Evolutionary conservation across 495 filamentous ascomycete genomes (phyloP).

Genomic region (Penicillium mononematosum): DNA sequence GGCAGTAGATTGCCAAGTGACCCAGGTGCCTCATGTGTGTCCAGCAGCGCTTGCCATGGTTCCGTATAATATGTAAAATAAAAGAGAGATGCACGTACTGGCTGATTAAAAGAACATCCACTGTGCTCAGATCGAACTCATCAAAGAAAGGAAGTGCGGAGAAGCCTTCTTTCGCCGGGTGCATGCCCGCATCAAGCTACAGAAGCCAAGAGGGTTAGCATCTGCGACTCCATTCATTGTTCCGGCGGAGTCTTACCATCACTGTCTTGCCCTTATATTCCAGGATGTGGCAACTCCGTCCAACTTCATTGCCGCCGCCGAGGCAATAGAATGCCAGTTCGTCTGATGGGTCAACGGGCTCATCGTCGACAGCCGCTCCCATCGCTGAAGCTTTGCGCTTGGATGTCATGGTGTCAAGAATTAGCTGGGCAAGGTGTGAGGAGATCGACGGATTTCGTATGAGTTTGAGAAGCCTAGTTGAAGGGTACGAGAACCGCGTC

Average conservation of each 20-base stretch:
- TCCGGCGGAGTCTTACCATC: conserved; percentile 66
- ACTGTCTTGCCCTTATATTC: conserved; percentile 99
- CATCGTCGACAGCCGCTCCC: conserved; percentile 57
- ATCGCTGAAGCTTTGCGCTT: conserved; percentile 73
- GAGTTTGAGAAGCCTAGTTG: neutral
- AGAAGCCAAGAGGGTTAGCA: conserved; percentile 20
- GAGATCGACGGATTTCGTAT: neutral
- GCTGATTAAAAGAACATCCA: conserved; percentile 95
- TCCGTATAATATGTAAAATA: conserved; percentile 1
- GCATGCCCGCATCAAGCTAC: conserved; percentile 93
- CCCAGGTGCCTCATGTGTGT: conserved; percentile 7
- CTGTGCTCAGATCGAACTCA: conserved; percentile 94
- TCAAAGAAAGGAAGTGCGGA: conserved; percentile 95
- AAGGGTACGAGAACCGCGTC: conserved; percentile 13
- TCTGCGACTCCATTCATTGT: neutral
- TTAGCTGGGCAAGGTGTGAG: conserved; percentile 1
- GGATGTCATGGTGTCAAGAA: conserved; percentile 57
- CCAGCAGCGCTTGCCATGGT: conserved; percentile 5
- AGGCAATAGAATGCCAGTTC: conserved; percentile 91
- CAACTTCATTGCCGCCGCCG: conserved; percentile 95
- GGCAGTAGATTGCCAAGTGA: conserved; percentile 4
- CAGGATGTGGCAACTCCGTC: conserved; percentile 93
- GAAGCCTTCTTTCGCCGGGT: conserved; percentile 94
- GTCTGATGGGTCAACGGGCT: conserved; percentile 75
- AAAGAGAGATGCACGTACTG: conserved; percentile 66